Conservation (phyloP, 352 stramenopile genomes). For the Pythium sp. region DNA sequence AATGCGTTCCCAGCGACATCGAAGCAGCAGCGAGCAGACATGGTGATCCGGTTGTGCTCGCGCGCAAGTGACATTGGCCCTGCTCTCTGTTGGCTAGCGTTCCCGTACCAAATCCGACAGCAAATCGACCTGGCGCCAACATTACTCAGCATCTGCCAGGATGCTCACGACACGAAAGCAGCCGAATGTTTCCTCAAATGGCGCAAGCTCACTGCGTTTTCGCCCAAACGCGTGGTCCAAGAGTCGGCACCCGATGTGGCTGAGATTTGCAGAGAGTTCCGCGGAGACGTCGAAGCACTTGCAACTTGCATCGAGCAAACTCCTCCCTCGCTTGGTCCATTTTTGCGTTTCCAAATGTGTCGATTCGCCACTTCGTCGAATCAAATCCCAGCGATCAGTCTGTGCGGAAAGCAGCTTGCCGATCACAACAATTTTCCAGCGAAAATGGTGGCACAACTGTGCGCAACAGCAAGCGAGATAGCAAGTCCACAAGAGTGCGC, state of each 20-base stretch:
- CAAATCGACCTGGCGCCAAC: constrained; percentile 23
- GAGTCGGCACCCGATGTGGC: constrained; percentile 11
- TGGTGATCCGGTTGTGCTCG: constrained; percentile 30
- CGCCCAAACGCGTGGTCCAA: constrained; percentile 21
- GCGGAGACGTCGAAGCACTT: constrained; percentile 21
- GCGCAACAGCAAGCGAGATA: constrained; percentile 12
- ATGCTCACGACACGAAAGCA: constrained; percentile 25
- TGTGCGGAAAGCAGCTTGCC: constrained; percentile 26
- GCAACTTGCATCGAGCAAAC: constrained; percentile 29
- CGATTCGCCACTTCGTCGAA: constrained; percentile 12
- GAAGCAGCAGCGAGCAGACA: constrained; percentile 16
- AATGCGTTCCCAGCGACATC: constrained; percentile 13
- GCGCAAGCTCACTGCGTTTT: constrained; percentile 26
- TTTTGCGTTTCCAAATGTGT: constrained; percentile 32
- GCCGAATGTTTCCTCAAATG: constrained; percentile 38
- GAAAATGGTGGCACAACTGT: constrained; percentile 29
- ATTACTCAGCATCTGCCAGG: constrained; percentile 33
- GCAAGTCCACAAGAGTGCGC: constrained; percentile 38
- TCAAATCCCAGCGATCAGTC: constrained; percentile 18
- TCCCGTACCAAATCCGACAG: constrained; percentile 25
- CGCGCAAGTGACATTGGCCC: constrained; percentile 20
- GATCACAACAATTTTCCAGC: constrained; percentile 19
- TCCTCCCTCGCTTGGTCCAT: constrained; percentile 19
- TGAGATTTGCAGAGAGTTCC: constrained; percentile 21
- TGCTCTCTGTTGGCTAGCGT: constrained; percentile 43